These are phyloP conservation scores for Epichloe brachyelytri DNA, from an alignment of 2,329 filamentous ascomycete genomes.

Conservation along the genomic window DNA sequence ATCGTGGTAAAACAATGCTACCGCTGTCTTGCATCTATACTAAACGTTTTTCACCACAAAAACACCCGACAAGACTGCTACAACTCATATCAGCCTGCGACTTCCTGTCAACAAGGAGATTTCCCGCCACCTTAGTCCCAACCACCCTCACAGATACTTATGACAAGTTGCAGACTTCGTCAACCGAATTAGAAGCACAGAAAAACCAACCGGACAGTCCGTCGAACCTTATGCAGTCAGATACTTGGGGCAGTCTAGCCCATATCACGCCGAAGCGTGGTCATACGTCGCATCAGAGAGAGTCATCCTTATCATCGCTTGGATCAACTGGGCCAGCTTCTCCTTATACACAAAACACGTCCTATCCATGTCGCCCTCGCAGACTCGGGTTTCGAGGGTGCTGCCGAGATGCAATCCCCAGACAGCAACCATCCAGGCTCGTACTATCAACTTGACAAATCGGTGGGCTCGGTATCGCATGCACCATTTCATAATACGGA, in stretches of 20 bases:
- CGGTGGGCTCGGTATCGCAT: constrained; percentile 24
- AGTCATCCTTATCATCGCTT: constrained; percentile 48
- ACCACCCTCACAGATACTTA: background rate
- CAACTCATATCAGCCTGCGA: background rate
- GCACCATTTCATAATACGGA: constrained; percentile 29
- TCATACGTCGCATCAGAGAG: constrained; percentile 39
- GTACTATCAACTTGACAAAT: constrained; percentile 36
- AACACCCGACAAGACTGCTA: background rate
- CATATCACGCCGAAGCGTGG: constrained; percentile 26
- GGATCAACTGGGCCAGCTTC: constrained; percentile 48
- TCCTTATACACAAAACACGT: constrained; percentile 40
- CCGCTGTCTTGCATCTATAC: background rate
- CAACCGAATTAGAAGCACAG: background rate
- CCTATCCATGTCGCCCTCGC: constrained; percentile 46
- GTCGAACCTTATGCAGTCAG: constrained; percentile 27
- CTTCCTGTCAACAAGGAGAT: background rate
- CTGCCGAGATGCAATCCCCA: constrained; percentile 27
- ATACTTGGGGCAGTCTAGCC: constrained; percentile 25
- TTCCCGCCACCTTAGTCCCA: background rate
- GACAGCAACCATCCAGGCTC: constrained; percentile 20
- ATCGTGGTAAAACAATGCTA: background rate
- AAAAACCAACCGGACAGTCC: background rate
- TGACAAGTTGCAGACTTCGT: background rate
- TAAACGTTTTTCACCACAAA: background rate
- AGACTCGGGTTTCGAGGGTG: constrained; percentile 33